Conservation (phyloP, 2,329 filamentous ascomycete genomes). For the Colletotrichum phormii region DNA sequence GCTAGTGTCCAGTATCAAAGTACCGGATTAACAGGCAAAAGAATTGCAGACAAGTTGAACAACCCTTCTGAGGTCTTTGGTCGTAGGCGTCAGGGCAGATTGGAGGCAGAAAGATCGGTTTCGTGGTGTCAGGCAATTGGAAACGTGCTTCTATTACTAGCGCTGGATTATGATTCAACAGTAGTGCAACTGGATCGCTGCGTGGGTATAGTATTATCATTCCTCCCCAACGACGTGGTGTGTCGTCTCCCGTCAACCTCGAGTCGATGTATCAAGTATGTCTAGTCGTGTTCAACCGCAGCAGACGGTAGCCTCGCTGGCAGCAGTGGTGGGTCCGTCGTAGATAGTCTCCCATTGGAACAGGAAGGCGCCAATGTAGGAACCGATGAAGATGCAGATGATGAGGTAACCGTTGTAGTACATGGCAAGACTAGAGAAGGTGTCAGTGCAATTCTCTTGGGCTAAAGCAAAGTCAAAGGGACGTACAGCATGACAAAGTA, state of each 20-base stretch:
- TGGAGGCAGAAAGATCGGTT: no score
- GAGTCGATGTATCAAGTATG: neutral
- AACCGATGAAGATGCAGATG: conserved; percentile 83
- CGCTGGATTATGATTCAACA: neutral
- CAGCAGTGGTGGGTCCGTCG: conserved; percentile 47
- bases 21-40: no score
- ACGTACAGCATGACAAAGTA: conserved; percentile 80
- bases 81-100: no score
- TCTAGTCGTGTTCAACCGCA: conserved; percentile 48
- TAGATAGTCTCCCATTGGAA: conserved; percentile 76
- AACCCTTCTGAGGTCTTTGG: no score
- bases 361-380: conserved; percentile 77
- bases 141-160: neutral
- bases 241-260: no score
- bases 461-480: neutral
- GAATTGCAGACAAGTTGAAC: no score
- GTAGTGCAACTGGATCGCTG: neutral
- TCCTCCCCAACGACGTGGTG: neutral
- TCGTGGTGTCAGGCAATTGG: no score
- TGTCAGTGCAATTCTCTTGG: neutral
- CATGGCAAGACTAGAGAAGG: conserved; percentile 57
- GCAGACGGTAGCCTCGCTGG: conserved; percentile 53
- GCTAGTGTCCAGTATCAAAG: no score
- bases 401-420: conserved; percentile 81
- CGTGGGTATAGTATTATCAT: conserved; percentile 1